Conservation (phyloP, 208 protist species). For the Crithidia bombi region DNA sequence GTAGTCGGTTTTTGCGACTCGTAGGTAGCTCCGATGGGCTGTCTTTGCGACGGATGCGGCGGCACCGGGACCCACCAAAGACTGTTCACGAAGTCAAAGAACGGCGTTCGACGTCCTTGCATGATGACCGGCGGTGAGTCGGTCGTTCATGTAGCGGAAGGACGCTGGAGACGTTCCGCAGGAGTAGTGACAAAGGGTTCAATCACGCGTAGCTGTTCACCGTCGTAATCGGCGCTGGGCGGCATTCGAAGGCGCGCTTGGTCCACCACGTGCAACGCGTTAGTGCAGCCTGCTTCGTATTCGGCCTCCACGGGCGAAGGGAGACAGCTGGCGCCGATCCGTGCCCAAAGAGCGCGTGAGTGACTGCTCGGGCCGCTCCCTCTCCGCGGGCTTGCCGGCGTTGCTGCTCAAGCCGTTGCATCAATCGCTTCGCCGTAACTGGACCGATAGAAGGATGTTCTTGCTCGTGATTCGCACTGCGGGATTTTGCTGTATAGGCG, state of each 20-base stretch:
- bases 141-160: conserved; percentile 25
- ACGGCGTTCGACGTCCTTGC: conserved; percentile 28
- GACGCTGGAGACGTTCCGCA: conserved; percentile 19
- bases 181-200: conserved; percentile 22
- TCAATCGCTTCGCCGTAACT: neutral
- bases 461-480: conserved; percentile 25
- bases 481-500: conserved; percentile 23
- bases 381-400: neutral
- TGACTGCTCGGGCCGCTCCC: neutral
- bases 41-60: conserved; percentile 16
- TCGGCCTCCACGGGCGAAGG: neutral
- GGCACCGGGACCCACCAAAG: conserved; percentile 15
- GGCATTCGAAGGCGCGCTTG: conserved; percentile 21
- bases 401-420: neutral
- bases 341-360: neutral
- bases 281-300: conserved; percentile 22
- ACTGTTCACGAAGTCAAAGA: conserved; percentile 17
- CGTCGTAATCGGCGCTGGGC: conserved; percentile 6
- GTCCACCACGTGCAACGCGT: conserved; percentile 22
- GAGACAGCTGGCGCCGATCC: neutral
- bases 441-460: conserved; percentile 23
- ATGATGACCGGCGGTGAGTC: conserved; percentile 30
- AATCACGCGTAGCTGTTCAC: conserved; percentile 18
- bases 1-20: conserved; percentile 18
- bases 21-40: conserved; percentile 12